These are phyloP conservation scores for Gossypium gossypioides DNA, from an alignment of 441 rosid species.

Conservation along the genomic window DNA sequence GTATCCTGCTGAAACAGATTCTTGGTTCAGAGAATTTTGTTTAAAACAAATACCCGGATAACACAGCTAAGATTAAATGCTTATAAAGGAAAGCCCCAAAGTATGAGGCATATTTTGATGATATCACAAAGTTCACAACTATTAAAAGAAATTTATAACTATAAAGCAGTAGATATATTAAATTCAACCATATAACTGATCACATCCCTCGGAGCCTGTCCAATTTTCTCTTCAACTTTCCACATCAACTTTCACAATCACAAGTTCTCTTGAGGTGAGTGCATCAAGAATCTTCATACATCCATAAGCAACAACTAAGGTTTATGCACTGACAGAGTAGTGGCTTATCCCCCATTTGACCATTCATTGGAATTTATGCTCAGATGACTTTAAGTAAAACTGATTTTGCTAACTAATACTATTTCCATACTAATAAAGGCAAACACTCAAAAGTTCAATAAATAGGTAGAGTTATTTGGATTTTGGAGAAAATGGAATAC, in stretches of 20 bases:
- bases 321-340: not conserved
- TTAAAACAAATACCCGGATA: no score
- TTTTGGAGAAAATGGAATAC: not conserved
- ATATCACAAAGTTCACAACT: not conserved
- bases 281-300: not conserved
- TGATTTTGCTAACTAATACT: not conserved
- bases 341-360: not conserved
- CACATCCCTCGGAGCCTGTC: not conserved
- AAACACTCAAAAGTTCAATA: not conserved
- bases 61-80: not conserved
- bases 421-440: conserved; percentile 1
- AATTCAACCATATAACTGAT: not conserved
- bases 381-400: not conserved
- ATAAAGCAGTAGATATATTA: not conserved
- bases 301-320: not conserved
- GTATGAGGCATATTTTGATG: not conserved
- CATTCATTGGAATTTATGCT: not conserved
- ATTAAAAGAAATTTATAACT: not conserved
- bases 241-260: not conserved
- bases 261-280: not conserved
- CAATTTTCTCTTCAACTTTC: not conserved
- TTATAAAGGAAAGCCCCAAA: not conserved
- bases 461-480: not conserved
- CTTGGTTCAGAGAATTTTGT: conserved; percentile 8
- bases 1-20: conserved; percentile 16